These are phyloP conservation scores for Tetrapisispora fleetii DNA, from an alignment of 805 yeast genomes.

Conservation along the genomic window DNA sequence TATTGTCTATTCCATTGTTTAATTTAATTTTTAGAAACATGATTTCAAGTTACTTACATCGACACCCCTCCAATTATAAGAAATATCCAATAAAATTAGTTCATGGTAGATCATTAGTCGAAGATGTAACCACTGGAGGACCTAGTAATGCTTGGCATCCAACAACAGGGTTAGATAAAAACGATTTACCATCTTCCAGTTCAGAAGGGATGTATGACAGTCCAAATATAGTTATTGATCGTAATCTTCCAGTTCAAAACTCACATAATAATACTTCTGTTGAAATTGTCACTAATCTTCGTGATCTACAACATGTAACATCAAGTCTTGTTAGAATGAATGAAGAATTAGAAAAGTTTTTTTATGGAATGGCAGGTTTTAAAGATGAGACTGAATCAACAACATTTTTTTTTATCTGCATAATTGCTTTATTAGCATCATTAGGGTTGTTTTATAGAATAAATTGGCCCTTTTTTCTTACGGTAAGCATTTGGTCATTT, in stretches of 20 bases:
- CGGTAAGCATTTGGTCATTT: slow-evolving; percentile 47
- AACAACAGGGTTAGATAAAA: slow-evolving; percentile 5
- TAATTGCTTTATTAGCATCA: slow-evolving; percentile 31
- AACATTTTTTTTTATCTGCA: slow-evolving; percentile 39
- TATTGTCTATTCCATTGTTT: slow-evolving; percentile 54
- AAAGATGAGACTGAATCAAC: slow-evolving; percentile 61
- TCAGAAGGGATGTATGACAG: slow-evolving; percentile 1
- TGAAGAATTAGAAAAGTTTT: slow-evolving; percentile 43
- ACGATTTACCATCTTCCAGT: slow-evolving; percentile 2
- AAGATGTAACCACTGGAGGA: slow-evolving; percentile 24
- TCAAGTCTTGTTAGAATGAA: slow-evolving; percentile 41
- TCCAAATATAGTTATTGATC: not conserved
- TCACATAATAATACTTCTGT: slow-evolving; percentile 17
- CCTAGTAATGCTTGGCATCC: slow-evolving; percentile 10
- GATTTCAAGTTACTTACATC: slow-evolving; percentile 57
- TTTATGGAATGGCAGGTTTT: slow-evolving; percentile 59
- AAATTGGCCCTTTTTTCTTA: slow-evolving; percentile 56
- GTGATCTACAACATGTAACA: slow-evolving; percentile 62
- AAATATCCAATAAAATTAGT: slow-evolving; percentile 35
- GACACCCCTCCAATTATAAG: slow-evolving; percentile 52
- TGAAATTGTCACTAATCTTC: slow-evolving; percentile 47
- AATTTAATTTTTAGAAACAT: slow-evolving; percentile 47
- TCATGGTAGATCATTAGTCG: slow-evolving; percentile 45
- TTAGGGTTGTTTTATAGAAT: slow-evolving; percentile 40
- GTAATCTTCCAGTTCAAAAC: not conserved